A percentile compares a stretch with the other conserved stretches of the same genome.
Conservation (phyloP, 768 basidiomycete species). For the Solioccasus polychromus region DNA sequence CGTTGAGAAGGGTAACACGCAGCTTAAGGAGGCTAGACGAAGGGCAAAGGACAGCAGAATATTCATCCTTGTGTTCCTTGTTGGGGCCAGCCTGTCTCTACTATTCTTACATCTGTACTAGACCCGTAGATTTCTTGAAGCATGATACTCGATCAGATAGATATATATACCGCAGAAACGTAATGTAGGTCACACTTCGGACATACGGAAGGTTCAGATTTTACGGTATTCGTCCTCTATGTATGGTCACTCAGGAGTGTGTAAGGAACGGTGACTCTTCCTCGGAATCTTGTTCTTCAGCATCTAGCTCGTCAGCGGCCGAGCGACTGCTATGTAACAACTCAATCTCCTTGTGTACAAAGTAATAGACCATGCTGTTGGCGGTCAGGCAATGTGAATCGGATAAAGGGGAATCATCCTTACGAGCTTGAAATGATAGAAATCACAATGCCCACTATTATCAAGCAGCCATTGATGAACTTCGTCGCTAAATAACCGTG, state of each 20-base stretch:
- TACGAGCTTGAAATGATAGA: slow-evolving; percentile 67
- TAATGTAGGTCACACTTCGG: not conserved
- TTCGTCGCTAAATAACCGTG: slow-evolving; percentile 48
- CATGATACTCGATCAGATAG: slow-evolving; percentile 5
- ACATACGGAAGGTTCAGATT: not conserved
- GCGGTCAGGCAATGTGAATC: slow-evolving; percentile 11
- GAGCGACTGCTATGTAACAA: slow-evolving; percentile 47
- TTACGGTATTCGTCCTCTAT: not conserved
- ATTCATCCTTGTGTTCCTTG: slow-evolving; percentile 87
- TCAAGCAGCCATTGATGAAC: slow-evolving; percentile 57
- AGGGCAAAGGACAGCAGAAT: slow-evolving; percentile 83
- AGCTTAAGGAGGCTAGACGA: slow-evolving; percentile 86
- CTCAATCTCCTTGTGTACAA: slow-evolving; percentile 60
- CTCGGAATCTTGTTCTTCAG: slow-evolving; percentile 55
- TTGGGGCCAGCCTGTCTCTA: slow-evolving; percentile 88
- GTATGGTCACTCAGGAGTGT: not conserved
- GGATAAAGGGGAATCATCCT: slow-evolving; percentile 25
- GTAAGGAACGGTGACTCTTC: slow-evolving; percentile 55
- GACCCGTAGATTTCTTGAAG: slow-evolving; percentile 13
- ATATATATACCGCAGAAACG: slow-evolving; percentile 1
- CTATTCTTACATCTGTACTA: slow-evolving; percentile 93
- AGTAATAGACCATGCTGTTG: slow-evolving; percentile 60
- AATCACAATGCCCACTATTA: slow-evolving; percentile 57
- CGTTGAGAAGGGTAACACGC: slow-evolving; percentile 86
- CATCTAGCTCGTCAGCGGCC: slow-evolving; percentile 52